Conservation (phyloP, 352 stramenopile species). For the Blastocystis sp. region DNA sequence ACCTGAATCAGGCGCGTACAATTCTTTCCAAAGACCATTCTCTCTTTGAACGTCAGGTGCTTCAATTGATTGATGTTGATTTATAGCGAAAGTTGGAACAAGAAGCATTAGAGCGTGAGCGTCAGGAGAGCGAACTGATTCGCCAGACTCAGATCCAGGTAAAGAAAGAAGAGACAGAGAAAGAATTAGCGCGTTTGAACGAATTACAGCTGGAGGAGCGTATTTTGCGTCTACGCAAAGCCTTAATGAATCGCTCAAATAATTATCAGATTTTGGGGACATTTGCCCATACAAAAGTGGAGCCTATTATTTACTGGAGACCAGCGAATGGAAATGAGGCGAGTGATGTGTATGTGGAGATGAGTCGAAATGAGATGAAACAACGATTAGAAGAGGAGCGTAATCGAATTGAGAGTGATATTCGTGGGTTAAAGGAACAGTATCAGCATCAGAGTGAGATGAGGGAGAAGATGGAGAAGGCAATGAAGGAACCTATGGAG, state of each 20-base stretch:
- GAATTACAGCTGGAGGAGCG: slow-evolving; percentile 47
- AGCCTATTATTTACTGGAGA: slow-evolving; percentile 11
- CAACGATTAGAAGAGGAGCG: neutral
- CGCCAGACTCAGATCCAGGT: slow-evolving; percentile 45
- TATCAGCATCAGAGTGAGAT: neutral
- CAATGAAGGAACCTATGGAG: neutral
- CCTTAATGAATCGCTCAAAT: neutral
- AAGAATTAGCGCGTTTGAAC: slow-evolving; percentile 32
- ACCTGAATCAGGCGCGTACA: slow-evolving; percentile 42
- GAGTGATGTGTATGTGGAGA: neutral
- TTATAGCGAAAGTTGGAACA: slow-evolving; percentile 51
- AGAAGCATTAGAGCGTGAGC: slow-evolving; percentile 34
- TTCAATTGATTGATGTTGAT: neutral
- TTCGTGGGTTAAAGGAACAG: neutral
- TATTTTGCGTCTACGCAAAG: neutral
- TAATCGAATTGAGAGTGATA: slow-evolving; percentile 2
- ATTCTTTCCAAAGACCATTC: slow-evolving; percentile 18
- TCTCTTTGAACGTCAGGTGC: slow-evolving; percentile 34
- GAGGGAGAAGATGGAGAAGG: slow-evolving; percentile 17
- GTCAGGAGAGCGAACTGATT: slow-evolving; percentile 45
- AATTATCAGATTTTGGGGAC: neutral
- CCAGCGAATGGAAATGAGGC: slow-evolving; percentile 19
- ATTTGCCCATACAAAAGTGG: neutral
- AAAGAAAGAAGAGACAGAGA: slow-evolving; percentile 9
- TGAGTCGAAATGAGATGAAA: neutral